These are phyloP conservation scores for Neonectria hederae DNA, from an alignment of 2,329 filamentous ascomycete genomes.

Conservation along the genomic window DNA sequence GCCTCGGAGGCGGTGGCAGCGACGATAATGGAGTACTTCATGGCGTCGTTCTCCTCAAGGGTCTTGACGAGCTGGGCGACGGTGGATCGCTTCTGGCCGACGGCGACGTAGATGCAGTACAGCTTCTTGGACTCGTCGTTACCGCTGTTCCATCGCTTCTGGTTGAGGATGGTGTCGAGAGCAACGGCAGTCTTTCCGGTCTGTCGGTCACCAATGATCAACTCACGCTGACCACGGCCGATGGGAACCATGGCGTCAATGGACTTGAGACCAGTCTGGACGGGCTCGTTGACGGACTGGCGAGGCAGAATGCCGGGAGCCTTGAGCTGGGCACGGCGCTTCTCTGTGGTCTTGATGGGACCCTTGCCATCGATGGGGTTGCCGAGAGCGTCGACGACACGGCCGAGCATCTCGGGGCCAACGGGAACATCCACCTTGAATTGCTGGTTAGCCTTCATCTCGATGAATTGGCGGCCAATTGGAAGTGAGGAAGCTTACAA, in stretches of 20 bases:
- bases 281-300: conserved; percentile 96
- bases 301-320: conserved; percentile 98
- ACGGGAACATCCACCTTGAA: conserved; percentile 95
- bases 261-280: conserved; percentile 99
- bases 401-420: conserved; percentile 90
- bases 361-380: conserved; percentile 99
- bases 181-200: conserved; percentile 99
- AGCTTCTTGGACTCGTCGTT: conserved; percentile 97
- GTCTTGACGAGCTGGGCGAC: conserved; percentile 99
- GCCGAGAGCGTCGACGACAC: conserved; percentile 97
- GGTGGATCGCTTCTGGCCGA: conserved; percentile 99
- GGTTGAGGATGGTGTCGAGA: conserved; percentile 98
- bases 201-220: conserved; percentile 99
- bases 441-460: conserved; percentile 2
- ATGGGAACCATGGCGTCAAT: conserved; percentile 99
- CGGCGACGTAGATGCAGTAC: conserved; percentile 98
- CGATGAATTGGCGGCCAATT: not conserved
- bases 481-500: conserved; percentile 72
- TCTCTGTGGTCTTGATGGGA: conserved; percentile 90
- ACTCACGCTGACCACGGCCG: conserved; percentile 99
- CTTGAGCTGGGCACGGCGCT: conserved; percentile 97
- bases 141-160: conserved; percentile 94
- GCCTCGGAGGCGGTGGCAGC: conserved; percentile 98
- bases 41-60: conserved; percentile 98
- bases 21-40: conserved; percentile 96